Base-by-base conservation (phyloP, 257 asterid genomes). In the Apocynum venetum region DNA sequence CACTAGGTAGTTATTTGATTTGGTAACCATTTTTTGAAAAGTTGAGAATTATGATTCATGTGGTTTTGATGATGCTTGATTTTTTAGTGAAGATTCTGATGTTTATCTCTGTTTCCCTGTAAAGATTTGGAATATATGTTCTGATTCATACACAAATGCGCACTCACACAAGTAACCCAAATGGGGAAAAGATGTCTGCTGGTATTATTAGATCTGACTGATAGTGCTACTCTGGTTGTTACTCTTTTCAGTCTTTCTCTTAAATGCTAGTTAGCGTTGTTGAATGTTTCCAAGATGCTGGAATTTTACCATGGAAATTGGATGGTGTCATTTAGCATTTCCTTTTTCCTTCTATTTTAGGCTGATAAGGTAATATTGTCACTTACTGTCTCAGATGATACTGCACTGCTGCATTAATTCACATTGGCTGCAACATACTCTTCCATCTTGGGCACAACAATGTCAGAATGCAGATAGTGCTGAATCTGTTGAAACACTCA, bases 391-490 rank as follows among this genome's bases (percentile, higher is more conserved):
- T 72, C 97, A 96, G 99, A 93, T 96, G 96, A 83, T 92, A 80
- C 82, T 86, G 88, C 92, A 75, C 51, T 67, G 87, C 64, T 93
- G 83, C 88, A 69, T 89, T 49, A 79, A 80, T 78, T 77, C 95
- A 71, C 83, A 81, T 71, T 94, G 98, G 98, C 86, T 85, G 83
- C 87, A 86, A 46, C 83, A 82, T 73, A 86, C 93, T 41, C 36
- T 82, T 83, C 86, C 83, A 79, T 76, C 92, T 78, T 96, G 99
- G 99, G 87, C 84, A 78, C 91, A 91, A 79, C 82, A 77, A 74
- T 93, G 99, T 80, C 88, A 83, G 81, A 87, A 84, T 77, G 98
- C 97, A 59, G 76, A 82, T 79, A 91, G 86, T 82, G 99, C 99
- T 51, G 98, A 93, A 83, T 80, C 86, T 69, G 67, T 92, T 82